These are phyloP conservation scores for Vitis cinerea DNA, from an alignment of 164 flowering plant species.

Conservation along the genomic window DNA sequence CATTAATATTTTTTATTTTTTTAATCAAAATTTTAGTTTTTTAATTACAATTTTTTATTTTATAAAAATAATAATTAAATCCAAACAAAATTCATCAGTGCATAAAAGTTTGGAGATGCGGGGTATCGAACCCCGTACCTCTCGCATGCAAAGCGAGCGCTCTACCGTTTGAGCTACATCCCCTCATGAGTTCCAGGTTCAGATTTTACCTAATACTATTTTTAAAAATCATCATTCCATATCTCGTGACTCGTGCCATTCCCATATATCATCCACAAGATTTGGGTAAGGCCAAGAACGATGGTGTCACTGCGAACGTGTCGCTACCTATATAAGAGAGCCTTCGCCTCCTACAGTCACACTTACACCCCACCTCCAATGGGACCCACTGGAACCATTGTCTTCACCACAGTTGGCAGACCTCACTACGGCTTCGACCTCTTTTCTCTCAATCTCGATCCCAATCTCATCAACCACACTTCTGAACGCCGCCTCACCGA, in stretches of 20 bases:
- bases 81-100: too few relatives aligned
- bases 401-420: slow-evolving; percentile 65
- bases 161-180: slow-evolving; percentile 47
- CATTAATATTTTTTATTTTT: too few relatives aligned
- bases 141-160: slow-evolving; percentile 65
- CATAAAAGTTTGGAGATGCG: slow-evolving; percentile 39
- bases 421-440: slow-evolving; percentile 75
- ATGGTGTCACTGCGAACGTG: background rate
- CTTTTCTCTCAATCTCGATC: slow-evolving; percentile 42
- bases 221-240: too few relatives aligned
- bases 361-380: background rate
- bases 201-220: too few relatives aligned
- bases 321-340: background rate
- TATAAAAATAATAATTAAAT: too few relatives aligned
- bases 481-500: slow-evolving; percentile 63
- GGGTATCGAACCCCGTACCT: slow-evolving; percentile 73
- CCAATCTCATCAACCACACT: slow-evolving; percentile 4
- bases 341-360: background rate
- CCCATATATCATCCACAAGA: too few relatives aligned
- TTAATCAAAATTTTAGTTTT: too few relatives aligned
- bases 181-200: slow-evolving; percentile 1
- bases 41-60: too few relatives aligned
- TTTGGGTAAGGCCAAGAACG: too few relatives aligned
- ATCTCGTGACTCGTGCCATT: too few relatives aligned
- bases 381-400: slow-evolving; percentile 50